phyloP scores from a whole-genome alignment of 495 filamentous ascomycete genomes.

The Collariella sp. region DNA sequence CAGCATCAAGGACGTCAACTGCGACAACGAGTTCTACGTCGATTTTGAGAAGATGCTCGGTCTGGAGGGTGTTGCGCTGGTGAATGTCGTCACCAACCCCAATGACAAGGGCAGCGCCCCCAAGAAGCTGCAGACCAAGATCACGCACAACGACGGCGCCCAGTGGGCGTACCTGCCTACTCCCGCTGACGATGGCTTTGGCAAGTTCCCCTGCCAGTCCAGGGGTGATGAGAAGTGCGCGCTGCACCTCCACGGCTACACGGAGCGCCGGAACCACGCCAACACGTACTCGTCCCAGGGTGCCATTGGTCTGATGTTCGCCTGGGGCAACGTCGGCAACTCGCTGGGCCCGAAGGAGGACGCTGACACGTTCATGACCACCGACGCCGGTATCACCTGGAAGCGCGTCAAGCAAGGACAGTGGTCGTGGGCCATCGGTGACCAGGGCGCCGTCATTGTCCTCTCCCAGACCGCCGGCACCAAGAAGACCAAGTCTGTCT shows the following conservation, averaged over 20 bases:
- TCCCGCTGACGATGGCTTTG: constrained; percentile 56
- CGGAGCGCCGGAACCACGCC: constrained; percentile 67
- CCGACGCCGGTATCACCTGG: constrained; percentile 86
- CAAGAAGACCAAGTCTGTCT: constrained; percentile 54
- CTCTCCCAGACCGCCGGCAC: constrained; percentile 50
- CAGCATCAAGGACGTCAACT: constrained; percentile 68
- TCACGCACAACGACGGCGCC: constrained; percentile 92
- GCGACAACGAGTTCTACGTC: constrained; percentile 64
- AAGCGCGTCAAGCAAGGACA: constrained; percentile 70
- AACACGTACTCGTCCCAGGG: constrained; percentile 82
- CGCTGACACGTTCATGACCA: constrained; percentile 77
- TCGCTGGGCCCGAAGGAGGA: constrained; percentile 51
- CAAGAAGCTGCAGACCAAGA: constrained; percentile 80
- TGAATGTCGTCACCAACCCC: constrained; percentile 74
- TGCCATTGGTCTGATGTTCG: constrained; percentile 88
- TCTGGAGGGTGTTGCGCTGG: constrained; percentile 79
- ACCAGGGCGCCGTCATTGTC: constrained; percentile 85
- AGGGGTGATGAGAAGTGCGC: constrained; percentile 58
- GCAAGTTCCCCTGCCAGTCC: constrained; percentile 62
- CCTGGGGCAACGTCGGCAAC: constrained; percentile 80
- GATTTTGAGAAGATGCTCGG: constrained; percentile 95
- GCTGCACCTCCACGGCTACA: constrained; percentile 90
- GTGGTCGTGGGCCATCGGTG: constrained; percentile 89
- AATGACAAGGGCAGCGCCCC: constrained; percentile 47
- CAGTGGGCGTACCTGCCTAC: constrained; percentile 70